Evolutionary conservation across 2,329 filamentous ascomycete species (phyloP), one percentile per base, ranked within the genome.

Genomic region (Aspergillus phoenicis): DNA sequence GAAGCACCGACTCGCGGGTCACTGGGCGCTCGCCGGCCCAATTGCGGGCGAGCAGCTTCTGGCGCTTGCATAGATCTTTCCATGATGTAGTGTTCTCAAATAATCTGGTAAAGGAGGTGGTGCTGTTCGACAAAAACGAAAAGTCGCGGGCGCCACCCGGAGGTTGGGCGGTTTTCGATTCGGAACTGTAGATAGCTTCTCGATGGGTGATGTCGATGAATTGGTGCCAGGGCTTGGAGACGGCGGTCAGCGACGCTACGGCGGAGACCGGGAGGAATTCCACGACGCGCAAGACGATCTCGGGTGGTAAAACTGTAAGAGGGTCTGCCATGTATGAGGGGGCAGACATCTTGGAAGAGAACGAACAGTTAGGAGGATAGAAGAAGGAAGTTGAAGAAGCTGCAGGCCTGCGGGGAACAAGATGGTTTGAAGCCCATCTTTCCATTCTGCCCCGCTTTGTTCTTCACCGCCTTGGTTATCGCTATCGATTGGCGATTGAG

Each of bases 31-130:
- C 58, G 4, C 65, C 57, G 15, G 68, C 66, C 80, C 79, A 82
- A 38, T 79, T 80, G 45, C 69, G 67, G 10, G 68, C 60, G 15
- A 82, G 72, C 15, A 79, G 64, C 1, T 70, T 75, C 66, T 78
- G 75, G 4, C 77, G 74, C 60, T 74, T 76, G 69, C 80, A 82
- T 8, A 79, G 69, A 4, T 80, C 77, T 62, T 81, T 81, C 77
- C 79, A 81, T 64, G 76, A 77, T 13, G 61, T 6, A 2, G 72
- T 68, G 6, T 67, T 72, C 5, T 76, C 68, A 20, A 74, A 79
- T 43, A 73, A 69, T 30, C 70, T 73, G 7, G 72, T 68, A 59
- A 78, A 78, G 51, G 33, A 36, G 11, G 65, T 72, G 15, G 63
- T 63, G 4, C 63, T 58, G 2, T 71, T 47, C 0, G 60, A 58